These are phyloP conservation scores for Euphorbia corollata DNA, from an alignment of 441 rosid genomes.

Conservation along the genomic window DNA sequence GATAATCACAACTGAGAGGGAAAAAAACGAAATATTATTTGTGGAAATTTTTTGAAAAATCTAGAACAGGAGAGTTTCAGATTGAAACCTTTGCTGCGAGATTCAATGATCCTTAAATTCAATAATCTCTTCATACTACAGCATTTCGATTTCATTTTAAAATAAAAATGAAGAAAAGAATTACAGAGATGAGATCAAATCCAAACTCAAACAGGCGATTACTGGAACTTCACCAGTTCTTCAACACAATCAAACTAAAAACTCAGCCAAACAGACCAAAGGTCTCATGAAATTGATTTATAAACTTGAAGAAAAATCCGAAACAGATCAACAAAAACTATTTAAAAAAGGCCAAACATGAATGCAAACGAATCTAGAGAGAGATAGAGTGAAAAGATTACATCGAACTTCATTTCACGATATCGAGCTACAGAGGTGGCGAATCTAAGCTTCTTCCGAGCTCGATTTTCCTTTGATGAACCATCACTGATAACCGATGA, in stretches of 20 bases:
- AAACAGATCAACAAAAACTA: background rate
- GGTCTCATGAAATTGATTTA: background rate
- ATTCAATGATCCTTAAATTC: background rate
- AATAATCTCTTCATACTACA: background rate
- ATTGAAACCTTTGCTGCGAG: background rate
- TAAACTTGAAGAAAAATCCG: slow-evolving; percentile 1
- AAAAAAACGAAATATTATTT: background rate
- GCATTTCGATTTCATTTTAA: background rate
- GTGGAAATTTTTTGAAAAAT: background rate
- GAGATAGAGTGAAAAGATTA: slow-evolving; percentile 11
- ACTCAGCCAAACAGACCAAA: slow-evolving; percentile 9
- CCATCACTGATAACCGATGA: slow-evolving; percentile 36
- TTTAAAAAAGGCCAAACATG: slow-evolving; percentile 14
- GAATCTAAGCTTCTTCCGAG: slow-evolving; percentile 30
- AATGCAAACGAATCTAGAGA: slow-evolving; percentile 10
- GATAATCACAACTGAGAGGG: background rate
- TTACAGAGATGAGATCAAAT: slow-evolving; percentile 2
- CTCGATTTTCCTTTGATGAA: slow-evolving; percentile 24
- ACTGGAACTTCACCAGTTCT: background rate
- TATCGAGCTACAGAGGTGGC: slow-evolving; percentile 31
- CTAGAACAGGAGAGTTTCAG: background rate
- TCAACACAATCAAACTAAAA: background rate
- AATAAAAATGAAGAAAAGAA: background rate
- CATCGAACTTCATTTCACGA: slow-evolving; percentile 53
- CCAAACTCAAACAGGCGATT: slow-evolving; percentile 6